Evolutionary conservation across 257 asterid species (phyloP), one percentile per base, ranked within the genome.

Genomic region (Voacanga thouarsii): DNA sequence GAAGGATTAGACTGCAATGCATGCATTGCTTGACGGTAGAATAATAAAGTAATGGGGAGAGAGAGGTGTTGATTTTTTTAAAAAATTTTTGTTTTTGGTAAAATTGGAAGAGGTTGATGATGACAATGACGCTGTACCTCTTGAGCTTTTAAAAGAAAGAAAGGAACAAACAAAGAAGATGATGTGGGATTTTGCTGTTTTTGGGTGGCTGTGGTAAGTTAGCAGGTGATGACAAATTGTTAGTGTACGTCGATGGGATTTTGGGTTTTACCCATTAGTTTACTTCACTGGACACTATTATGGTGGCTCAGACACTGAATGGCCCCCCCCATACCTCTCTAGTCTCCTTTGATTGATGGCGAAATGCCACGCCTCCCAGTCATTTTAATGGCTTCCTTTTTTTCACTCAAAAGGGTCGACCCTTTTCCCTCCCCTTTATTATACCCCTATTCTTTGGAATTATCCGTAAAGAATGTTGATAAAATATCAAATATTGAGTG

Each of bases 131-230:
- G 68, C 1, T 14, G 69, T 63, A 63, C 69, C 69, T 63, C 43
- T 26, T 1, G 21, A 63, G 68, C 30, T 39, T 28, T 63, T 63
- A 26, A 61, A 61, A 37, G 68, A 61, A 28, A 37, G 41, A 3
- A 61, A 63, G 69, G 69, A 28, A 63, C 69, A 28, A 63, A 63
- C 21, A 63, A 63, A 63, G 39, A 63, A 26, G 43, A 63, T 63
- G 69, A 28, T 28, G 69, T 63, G 69, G 69, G 69, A 30, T 28
- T 61, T 60, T 63, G 43, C 69, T 63, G 69, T 63, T 63, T 63
- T 63, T 63, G 69, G 69, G 69, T 28, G 23, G 43, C 12, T 28
- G 23, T 63, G 69, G 12, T 63, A 10, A 28, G 28, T 28, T 12
- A 28, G 23, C 21, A 6, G 11, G 68, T 28, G 37, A 26, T 63